phyloP scores from a whole-genome alignment of 257 asterid species.

The Plectranthus barbatus region DNA sequence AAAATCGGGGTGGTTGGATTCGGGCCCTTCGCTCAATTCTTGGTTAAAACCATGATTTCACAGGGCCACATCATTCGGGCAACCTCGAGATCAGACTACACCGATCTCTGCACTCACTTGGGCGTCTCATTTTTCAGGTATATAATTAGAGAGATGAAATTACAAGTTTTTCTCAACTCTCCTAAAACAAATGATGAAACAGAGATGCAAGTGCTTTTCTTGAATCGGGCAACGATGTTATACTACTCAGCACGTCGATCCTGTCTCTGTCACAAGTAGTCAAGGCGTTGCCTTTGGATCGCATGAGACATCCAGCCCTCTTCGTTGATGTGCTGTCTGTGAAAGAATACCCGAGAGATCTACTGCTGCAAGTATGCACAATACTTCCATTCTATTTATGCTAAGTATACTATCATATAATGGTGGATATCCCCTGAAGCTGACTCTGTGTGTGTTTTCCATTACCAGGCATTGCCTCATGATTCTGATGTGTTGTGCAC shows the following conservation, averaged over 20 bases:
- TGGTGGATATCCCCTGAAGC: too few species aligned
- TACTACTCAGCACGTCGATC: conserved; percentile 68
- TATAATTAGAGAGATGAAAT: too few species aligned
- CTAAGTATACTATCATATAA: too few species aligned
- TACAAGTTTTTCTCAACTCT: background rate
- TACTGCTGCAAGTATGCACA: conserved; percentile 49
- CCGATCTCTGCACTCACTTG: conserved; percentile 41
- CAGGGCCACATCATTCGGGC: conserved; percentile 60
- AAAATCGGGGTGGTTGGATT: conserved; percentile 72
- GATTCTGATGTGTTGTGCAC: conserved; percentile 82
- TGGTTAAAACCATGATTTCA: conserved; percentile 54
- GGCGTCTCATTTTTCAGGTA: conserved; percentile 72
- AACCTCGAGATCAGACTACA: conserved; percentile 76
- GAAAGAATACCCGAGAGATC: conserved; percentile 67
- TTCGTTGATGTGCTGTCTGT: conserved; percentile 86
- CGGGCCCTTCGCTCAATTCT: conserved; percentile 78
- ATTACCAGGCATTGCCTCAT: conserved; percentile 62
- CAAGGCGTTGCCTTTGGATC: conserved; percentile 40
- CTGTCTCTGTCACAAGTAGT: conserved; percentile 58
- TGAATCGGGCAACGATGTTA: conserved; percentile 53
- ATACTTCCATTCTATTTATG: background rate
- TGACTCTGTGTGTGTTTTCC: background rate
- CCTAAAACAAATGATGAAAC: conserved; percentile 2
- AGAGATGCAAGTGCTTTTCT: conserved; percentile 59
- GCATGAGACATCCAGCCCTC: conserved; percentile 46